Percentiles rank a stretch among this genome's conserved stretches.
Evolutionary conservation across 2,329 filamentous ascomycete species (phyloP).

Genomic region (Alternaria longipes): DNA sequence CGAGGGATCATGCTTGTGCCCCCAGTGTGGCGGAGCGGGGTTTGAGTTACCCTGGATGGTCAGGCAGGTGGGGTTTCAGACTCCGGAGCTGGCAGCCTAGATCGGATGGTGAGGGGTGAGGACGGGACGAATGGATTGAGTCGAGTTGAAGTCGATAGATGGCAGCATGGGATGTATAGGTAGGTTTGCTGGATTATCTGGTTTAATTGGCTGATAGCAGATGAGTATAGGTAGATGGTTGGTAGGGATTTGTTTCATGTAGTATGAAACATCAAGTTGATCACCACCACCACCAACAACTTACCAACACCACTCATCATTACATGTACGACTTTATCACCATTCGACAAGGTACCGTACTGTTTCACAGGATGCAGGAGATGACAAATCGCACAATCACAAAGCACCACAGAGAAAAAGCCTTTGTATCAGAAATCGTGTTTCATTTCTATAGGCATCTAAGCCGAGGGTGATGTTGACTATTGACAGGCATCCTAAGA

Average conservation of each 20-base stretch:
- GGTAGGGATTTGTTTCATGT: background rate
- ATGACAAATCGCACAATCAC: background rate
- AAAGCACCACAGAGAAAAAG: background rate
- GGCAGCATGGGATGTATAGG: background rate
- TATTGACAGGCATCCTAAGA: background rate
- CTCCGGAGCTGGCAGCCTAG: background rate
- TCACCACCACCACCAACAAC: background rate
- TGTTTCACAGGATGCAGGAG: background rate
- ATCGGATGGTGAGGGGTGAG: background rate
- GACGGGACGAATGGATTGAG: background rate
- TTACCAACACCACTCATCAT: background rate
- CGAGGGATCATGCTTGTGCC: slow-evolving; percentile 1
- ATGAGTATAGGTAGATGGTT: background rate
- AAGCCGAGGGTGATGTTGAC: slow-evolving; percentile 1
- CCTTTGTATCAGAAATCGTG: background rate
- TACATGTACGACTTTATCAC: background rate
- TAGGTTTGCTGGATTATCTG: background rate
- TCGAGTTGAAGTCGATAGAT: background rate
- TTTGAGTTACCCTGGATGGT: background rate
- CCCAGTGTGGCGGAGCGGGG: background rate
- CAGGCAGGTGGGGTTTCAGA: slow-evolving; percentile 2
- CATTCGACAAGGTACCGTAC: background rate
- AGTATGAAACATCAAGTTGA: background rate
- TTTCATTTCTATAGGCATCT: slow-evolving; percentile 2
- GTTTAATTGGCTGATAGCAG: background rate